phyloP scores from a whole-genome alignment of 2,329 filamentous ascomycete species.

The Trichoderma sp. region DNA sequence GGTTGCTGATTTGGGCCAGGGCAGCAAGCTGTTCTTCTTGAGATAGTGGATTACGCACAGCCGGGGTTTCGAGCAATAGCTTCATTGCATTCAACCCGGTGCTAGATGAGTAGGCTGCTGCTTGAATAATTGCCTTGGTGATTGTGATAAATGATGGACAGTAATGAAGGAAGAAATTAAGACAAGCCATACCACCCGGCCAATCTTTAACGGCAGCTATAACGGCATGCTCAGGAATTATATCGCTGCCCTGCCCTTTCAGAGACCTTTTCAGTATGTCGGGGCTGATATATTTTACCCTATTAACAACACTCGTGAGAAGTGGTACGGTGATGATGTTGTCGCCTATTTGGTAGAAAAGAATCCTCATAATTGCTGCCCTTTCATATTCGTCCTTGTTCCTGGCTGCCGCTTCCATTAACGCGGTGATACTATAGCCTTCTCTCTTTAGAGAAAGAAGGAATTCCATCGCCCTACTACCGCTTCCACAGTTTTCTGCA shows the following conservation, averaged over 20 bases:
- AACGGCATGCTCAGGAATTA: background rate
- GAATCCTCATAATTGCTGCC: background rate
- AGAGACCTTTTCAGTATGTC: fast-evolving
- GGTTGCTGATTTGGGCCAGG: background rate
- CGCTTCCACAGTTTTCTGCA: too few relatives aligned
- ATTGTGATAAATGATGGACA: background rate
- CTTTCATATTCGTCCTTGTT: background rate
- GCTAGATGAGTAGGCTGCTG: background rate
- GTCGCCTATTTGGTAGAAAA: background rate
- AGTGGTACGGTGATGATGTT: background rate
- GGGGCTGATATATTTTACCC: fast-evolving
- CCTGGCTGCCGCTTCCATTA: background rate
- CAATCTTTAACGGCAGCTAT: background rate
- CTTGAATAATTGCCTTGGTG: background rate
- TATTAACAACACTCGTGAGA: background rate
- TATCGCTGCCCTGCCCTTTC: too few relatives aligned
- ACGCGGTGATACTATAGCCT: too few relatives aligned
- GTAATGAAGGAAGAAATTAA: background rate
- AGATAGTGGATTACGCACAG: background rate
- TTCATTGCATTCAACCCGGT: background rate
- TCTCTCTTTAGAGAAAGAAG: background rate
- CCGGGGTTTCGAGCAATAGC: background rate
- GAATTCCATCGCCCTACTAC: background rate
- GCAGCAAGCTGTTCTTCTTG: background rate
- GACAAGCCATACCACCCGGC: background rate